Percentiles rank a stretch among this genome's conserved stretches.
Conservation (phyloP, 2,329 filamentous ascomycete genomes). For the Fusarium verticillioides region DNA sequence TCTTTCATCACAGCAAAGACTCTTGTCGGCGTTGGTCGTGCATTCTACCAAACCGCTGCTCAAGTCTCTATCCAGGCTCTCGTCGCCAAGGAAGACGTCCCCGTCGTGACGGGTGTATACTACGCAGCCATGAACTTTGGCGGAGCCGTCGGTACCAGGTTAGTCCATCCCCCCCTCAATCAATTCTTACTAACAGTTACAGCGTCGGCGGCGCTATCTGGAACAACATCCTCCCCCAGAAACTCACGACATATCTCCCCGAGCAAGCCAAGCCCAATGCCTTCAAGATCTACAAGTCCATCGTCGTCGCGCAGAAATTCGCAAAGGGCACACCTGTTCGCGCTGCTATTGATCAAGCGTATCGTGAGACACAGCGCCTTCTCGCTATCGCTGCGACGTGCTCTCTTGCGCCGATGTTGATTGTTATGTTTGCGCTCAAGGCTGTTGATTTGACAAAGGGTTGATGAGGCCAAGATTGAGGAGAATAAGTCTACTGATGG, state of each 20-base stretch:
- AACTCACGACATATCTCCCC: slow-evolving; percentile 42
- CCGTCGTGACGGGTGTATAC: slow-evolving; percentile 51
- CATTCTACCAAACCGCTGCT: slow-evolving; percentile 45
- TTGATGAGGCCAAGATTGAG: slow-evolving; percentile 22
- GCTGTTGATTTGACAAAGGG: slow-evolving; percentile 37
- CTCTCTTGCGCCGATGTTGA: slow-evolving; percentile 39
- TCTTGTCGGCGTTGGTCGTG: slow-evolving; percentile 50
- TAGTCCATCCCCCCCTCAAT: accelerated
- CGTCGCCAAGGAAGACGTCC: slow-evolving; percentile 49
- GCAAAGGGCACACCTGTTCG: slow-evolving; percentile 34
- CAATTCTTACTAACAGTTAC: not conserved
- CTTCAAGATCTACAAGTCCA: slow-evolving; percentile 45
- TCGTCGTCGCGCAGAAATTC: slow-evolving; percentile 44
- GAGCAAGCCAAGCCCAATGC: slow-evolving; percentile 35
- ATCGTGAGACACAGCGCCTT: slow-evolving; percentile 44
- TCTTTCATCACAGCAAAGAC: slow-evolving; percentile 51
- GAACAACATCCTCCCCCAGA: slow-evolving; percentile 45
- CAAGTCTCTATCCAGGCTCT: slow-evolving; percentile 49
- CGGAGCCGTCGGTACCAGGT: slow-evolving; percentile 47
- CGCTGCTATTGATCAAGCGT: slow-evolving; percentile 42
- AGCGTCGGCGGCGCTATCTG: slow-evolving; percentile 53
- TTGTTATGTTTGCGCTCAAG: slow-evolving; percentile 44
- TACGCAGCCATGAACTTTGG: slow-evolving; percentile 51
- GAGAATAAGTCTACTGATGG: slow-evolving; percentile 16
- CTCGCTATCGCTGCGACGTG: slow-evolving; percentile 43